Conservation (phyloP, 2,329 filamentous ascomycete species). For the Juglanconis sp. region DNA sequence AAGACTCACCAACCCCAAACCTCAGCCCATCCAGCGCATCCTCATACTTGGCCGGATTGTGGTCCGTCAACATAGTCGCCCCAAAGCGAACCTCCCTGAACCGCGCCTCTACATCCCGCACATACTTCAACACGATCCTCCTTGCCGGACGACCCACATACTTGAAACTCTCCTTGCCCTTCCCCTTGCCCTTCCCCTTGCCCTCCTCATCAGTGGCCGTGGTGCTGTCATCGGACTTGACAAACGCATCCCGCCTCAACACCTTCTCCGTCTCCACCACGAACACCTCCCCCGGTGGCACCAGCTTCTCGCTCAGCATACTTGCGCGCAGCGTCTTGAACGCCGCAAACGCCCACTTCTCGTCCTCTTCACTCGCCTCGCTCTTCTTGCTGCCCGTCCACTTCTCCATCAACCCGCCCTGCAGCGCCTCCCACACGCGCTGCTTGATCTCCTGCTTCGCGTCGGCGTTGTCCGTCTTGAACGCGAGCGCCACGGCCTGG, state of each 20-base stretch:
- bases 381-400: conserved; percentile 47
- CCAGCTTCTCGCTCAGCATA: conserved; percentile 67
- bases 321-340: conserved; percentile 63
- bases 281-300: conserved; percentile 76
- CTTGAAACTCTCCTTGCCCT: conserved; percentile 6
- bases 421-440: conserved; percentile 63
- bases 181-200: conserved; percentile 9
- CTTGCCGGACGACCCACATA: conserved; percentile 63
- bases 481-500: conserved; percentile 67
- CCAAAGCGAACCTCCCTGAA: conserved; percentile 72
- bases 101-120: conserved; percentile 65
- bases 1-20: conserved; percentile 40
- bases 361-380: conserved; percentile 45
- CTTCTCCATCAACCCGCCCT: conserved; percentile 57
- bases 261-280: conserved; percentile 66
- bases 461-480: conserved; percentile 67
- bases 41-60: conserved; percentile 73
- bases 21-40: conserved; percentile 61
- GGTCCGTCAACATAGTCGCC: conserved; percentile 71
- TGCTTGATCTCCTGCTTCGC: conserved; percentile 65
- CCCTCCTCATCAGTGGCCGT: conserved; percentile 14
- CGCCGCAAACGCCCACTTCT: conserved; percentile 66
- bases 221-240: conserved; percentile 32
- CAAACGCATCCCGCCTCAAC: conserved; percentile 63
- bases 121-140: conserved; percentile 66